Evolutionary conservation across 208 protist species (phyloP).

Genomic region (Trypanosoma congolense): DNA sequence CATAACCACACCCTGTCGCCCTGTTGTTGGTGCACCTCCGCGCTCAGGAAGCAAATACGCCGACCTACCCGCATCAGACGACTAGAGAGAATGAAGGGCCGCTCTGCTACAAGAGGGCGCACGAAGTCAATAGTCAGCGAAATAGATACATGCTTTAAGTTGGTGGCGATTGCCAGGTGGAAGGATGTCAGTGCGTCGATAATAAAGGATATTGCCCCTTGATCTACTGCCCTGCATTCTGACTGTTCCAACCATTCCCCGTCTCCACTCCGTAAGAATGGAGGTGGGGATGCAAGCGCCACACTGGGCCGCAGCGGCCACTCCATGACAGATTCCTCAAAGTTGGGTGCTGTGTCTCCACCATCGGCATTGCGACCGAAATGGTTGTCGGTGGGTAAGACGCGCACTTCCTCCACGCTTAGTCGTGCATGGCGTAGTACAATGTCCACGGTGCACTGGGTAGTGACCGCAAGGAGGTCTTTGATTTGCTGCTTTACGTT

Average conservation of each 20-base stretch:
- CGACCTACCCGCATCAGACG: conserved; percentile 9
- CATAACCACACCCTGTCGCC: not conserved
- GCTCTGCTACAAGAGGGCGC: conserved; percentile 2
- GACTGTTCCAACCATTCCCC: not conserved
- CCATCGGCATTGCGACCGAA: not conserved
- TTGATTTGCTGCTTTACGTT: not conserved
- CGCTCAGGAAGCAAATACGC: conserved; percentile 12
- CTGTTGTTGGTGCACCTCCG: conserved; percentile 6
- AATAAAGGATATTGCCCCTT: conserved; percentile 14
- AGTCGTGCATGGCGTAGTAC: conserved; percentile 8
- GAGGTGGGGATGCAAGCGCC: conserved; percentile 2
- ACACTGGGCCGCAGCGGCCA: conserved; percentile 12
- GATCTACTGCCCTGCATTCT: not conserved
- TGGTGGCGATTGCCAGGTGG: conserved; percentile 10
- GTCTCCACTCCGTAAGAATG: not conserved
- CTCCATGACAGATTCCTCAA: conserved; percentile 1
- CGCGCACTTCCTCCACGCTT: conserved; percentile 1
- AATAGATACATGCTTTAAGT: conserved; percentile 9
- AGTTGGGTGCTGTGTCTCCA: not conserved
- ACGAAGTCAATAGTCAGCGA: conserved; percentile 17
- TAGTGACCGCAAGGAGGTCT: conserved; percentile 3
- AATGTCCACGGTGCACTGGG: conserved; percentile 7
- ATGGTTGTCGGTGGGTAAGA: not conserved
- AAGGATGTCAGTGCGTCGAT: conserved; percentile 18
- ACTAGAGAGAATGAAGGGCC: conserved; percentile 10